These are phyloP conservation scores for Leishmania martiniquensis DNA, from an alignment of 208 protist genomes.

Conservation along the genomic window DNA sequence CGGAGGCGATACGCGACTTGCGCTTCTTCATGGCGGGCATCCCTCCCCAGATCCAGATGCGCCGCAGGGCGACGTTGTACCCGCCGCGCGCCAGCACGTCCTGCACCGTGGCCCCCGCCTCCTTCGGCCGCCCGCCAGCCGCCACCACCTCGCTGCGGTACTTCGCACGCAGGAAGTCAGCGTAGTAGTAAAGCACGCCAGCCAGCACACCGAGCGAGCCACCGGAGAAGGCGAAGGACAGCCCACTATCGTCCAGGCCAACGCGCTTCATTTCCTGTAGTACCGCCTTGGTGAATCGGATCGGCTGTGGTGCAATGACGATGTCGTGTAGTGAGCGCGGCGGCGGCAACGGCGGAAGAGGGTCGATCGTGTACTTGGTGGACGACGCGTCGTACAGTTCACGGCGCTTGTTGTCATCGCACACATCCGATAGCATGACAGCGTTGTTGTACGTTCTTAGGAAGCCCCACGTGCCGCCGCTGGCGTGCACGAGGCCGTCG, in stretches of 20 bases:
- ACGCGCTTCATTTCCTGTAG: slow-evolving; percentile 25
- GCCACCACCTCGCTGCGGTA: slow-evolving; percentile 32
- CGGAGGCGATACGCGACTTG: neutral
- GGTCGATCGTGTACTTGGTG: slow-evolving; percentile 40
- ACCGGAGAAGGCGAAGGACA: slow-evolving; percentile 57
- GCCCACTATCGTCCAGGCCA: slow-evolving; percentile 30
- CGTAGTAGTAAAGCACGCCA: slow-evolving; percentile 51
- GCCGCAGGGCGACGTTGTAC: slow-evolving; percentile 60
- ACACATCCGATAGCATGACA: slow-evolving; percentile 25
- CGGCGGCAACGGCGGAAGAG: slow-evolving; percentile 33
- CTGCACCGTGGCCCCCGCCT: slow-evolving; percentile 30
- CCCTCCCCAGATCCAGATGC: slow-evolving; percentile 58
- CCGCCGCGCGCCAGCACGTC: slow-evolving; percentile 31
- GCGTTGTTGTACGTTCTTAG: slow-evolving; percentile 25
- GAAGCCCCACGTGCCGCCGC: slow-evolving; percentile 1
- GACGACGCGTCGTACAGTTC: slow-evolving; percentile 15
- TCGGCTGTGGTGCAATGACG: slow-evolving; percentile 42
- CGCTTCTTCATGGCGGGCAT: slow-evolving; percentile 21
- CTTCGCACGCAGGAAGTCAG: slow-evolving; percentile 34
- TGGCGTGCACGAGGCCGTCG: neutral
- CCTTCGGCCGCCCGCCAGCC: slow-evolving; percentile 13
- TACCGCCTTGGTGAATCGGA: slow-evolving; percentile 24
- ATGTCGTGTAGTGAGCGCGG: slow-evolving; percentile 40
- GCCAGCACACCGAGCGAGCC: slow-evolving; percentile 65
- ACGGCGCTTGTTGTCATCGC: slow-evolving; percentile 38